Evolutionary conservation across 164 flowering plant species (phyloP).

Genomic region (Liquidambar formosana): DNA sequence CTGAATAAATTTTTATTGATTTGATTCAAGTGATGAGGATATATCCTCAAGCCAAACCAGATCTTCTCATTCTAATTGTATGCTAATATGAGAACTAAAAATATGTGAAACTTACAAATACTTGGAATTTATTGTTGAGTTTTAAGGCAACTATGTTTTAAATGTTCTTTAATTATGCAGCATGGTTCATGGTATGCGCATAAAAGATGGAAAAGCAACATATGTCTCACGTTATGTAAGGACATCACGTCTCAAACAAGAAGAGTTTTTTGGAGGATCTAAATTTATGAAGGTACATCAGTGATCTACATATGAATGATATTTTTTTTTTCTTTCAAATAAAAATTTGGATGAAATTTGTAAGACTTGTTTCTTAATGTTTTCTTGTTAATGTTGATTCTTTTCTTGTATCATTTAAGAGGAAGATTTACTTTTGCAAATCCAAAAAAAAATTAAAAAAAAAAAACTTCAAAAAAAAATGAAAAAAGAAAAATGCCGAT

Average conservation of each 20-base stretch:
- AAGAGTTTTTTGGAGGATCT: slow-evolving; percentile 78
- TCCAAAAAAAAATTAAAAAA: too few relatives aligned
- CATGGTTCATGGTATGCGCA: slow-evolving; percentile 93
- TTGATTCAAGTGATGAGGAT: not conserved
- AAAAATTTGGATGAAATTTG: too few relatives aligned
- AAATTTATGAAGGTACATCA: slow-evolving; percentile 84
- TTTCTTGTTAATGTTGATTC: not conserved
- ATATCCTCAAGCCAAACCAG: not conserved
- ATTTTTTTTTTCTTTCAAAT: too few relatives aligned
- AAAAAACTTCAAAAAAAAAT: too few relatives aligned
- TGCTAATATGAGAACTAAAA: too few relatives aligned
- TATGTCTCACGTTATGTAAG: slow-evolving; percentile 90
- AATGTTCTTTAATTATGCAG: slow-evolving; percentile 37
- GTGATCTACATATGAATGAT: not conserved
- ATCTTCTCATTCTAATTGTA: not conserved
- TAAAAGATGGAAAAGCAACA: slow-evolving; percentile 94
- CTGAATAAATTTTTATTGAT: not conserved
- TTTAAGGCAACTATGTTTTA: not conserved
- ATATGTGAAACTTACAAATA: too few relatives aligned
- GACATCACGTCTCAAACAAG: slow-evolving; percentile 90
- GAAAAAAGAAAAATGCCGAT: too few relatives aligned
- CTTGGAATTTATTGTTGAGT: not conserved
- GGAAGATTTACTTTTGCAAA: too few relatives aligned
- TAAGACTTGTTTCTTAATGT: not conserved
- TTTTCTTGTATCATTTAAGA: too few relatives aligned